These are phyloP conservation scores for Deuterostichococcus epilithicus DNA, from an alignment of 139 green algal species.

Conservation along the genomic window DNA sequence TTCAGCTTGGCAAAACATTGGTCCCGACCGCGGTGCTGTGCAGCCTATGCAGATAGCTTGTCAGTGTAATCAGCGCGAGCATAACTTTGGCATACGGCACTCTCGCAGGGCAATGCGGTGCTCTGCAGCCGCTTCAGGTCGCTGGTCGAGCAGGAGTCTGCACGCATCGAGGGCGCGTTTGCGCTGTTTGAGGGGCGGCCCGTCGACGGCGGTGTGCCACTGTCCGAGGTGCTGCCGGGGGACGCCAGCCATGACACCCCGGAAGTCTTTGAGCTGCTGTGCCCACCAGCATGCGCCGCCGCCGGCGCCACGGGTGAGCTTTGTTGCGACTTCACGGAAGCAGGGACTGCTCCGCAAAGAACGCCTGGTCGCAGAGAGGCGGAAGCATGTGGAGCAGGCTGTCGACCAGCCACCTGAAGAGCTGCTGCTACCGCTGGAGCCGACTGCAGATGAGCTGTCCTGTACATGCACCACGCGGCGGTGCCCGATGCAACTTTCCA, in stretches of 20 bases:
- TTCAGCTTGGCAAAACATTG: too few relatives aligned
- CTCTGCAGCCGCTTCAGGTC: conserved; percentile 23
- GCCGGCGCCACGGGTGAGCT: neutral
- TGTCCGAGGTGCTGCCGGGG: neutral
- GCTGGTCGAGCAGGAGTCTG: conserved; percentile 9
- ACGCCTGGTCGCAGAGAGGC: too few relatives aligned
- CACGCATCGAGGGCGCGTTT: neutral
- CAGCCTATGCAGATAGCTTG: too few relatives aligned
- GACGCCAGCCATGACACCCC: neutral
- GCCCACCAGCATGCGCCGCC: conserved; percentile 6
- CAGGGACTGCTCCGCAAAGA: too few relatives aligned
- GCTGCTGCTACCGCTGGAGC: too few relatives aligned
- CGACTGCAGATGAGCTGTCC: too few relatives aligned
- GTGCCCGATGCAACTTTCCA: too few relatives aligned
- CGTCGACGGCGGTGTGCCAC: neutral
- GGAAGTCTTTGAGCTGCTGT: neutral
- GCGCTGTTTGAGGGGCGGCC: neutral
- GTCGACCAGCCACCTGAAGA: too few relatives aligned
- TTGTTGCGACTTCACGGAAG: neutral
- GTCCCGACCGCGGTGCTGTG: too few relatives aligned
- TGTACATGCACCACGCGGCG: too few relatives aligned
- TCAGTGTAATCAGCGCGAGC: too few relatives aligned
- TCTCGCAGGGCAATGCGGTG: conserved; percentile 15
- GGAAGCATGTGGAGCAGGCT: too few relatives aligned
- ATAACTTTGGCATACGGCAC: neutral